These are phyloP conservation scores for Candida orba DNA, from an alignment of 805 yeast species.

Conservation along the genomic window DNA sequence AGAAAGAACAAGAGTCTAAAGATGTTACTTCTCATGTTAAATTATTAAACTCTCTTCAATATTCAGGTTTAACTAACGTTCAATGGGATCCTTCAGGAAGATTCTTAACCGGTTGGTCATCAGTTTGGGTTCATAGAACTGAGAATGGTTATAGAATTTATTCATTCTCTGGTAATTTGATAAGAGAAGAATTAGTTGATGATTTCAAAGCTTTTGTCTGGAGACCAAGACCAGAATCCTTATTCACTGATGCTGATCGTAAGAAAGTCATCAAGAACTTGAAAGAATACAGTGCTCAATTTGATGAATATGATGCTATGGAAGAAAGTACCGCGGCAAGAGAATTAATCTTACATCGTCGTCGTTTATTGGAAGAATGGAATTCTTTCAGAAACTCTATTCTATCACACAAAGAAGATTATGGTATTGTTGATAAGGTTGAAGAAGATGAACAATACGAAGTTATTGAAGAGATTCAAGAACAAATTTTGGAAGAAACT, in stretches of 20 bases:
- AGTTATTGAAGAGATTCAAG: slow-evolving; percentile 66
- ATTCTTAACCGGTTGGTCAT: slow-evolving; percentile 81
- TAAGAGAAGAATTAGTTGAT: slow-evolving; percentile 72
- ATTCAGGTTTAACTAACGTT: slow-evolving; percentile 72
- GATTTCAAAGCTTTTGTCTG: slow-evolving; percentile 85
- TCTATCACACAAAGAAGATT: slow-evolving; percentile 40
- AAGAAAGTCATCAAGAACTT: slow-evolving; percentile 88
- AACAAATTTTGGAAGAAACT: slow-evolving; percentile 51
- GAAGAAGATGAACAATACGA: slow-evolving; percentile 63
- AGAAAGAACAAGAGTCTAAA: slow-evolving; percentile 34
- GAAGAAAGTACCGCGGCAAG: slow-evolving; percentile 89
- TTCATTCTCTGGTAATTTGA: slow-evolving; percentile 72
- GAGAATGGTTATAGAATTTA: slow-evolving; percentile 88
- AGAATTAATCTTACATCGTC: slow-evolving; percentile 80
- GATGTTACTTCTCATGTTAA: slow-evolving; percentile 28
- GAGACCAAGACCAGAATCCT: slow-evolving; percentile 93
- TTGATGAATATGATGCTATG: slow-evolving; percentile 93
- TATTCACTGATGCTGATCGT: slow-evolving; percentile 69
- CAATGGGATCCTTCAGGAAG: slow-evolving; percentile 97
- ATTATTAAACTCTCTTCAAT: slow-evolving; percentile 50
- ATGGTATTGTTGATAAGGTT: slow-evolving; percentile 36
- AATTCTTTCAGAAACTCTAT: slow-evolving; percentile 59
- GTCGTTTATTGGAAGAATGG: slow-evolving; percentile 83
- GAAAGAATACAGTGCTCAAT: slow-evolving; percentile 83
- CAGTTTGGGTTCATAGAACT: slow-evolving; percentile 72